These are phyloP conservation scores for Lodderomyces parapsilosis DNA, from an alignment of 1,139 yeast genomes.

Conservation along the genomic window DNA sequence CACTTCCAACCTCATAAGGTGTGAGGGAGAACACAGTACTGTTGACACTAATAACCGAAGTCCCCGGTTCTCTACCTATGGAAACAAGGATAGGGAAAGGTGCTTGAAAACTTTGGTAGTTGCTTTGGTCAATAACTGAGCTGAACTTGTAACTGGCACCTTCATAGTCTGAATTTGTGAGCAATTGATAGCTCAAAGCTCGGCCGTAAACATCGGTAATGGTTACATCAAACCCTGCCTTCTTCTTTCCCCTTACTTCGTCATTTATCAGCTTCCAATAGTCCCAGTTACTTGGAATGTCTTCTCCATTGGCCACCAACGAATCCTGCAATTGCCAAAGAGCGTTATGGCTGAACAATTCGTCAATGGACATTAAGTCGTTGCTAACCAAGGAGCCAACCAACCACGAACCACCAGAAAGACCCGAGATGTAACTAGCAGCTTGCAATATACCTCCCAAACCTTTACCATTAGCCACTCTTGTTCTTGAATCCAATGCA, in stretches of 20 bases:
- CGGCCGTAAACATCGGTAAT: slow-evolving; percentile 41
- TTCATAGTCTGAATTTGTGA: slow-evolving; percentile 29
- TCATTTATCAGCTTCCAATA: slow-evolving; percentile 32
- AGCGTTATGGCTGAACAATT: slow-evolving; percentile 27
- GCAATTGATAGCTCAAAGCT: slow-evolving; percentile 39
- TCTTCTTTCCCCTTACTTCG: slow-evolving; percentile 28
- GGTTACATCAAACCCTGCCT: slow-evolving; percentile 33
- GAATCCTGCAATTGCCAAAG: slow-evolving; percentile 20
- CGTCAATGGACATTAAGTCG: slow-evolving; percentile 34
- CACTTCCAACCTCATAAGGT: slow-evolving; percentile 45
- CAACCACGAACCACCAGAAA: slow-evolving; percentile 43
- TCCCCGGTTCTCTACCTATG: slow-evolving; percentile 38
- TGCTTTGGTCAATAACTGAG: slow-evolving; percentile 25
- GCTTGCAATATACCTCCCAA: slow-evolving; percentile 41
- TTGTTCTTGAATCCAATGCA: slow-evolving; percentile 76
- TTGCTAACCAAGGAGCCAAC: slow-evolving; percentile 35
- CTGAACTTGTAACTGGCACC: slow-evolving; percentile 30
- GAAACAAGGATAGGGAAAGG: slow-evolving; percentile 44
- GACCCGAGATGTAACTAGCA: slow-evolving; percentile 36
- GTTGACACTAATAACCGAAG: slow-evolving; percentile 31
- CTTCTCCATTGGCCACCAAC: slow-evolving; percentile 20
- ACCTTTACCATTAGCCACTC: slow-evolving; percentile 35
- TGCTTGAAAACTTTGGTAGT: slow-evolving; percentile 30
- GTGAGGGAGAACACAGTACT: slow-evolving; percentile 42
- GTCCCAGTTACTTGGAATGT: slow-evolving; percentile 30